Percentiles rank a stretch among this genome's conserved stretches.
These are phyloP conservation scores for Neofusicoccum kwambonambiense DNA, from an alignment of 2,329 filamentous ascomycete genomes.

Conservation along the genomic window DNA sequence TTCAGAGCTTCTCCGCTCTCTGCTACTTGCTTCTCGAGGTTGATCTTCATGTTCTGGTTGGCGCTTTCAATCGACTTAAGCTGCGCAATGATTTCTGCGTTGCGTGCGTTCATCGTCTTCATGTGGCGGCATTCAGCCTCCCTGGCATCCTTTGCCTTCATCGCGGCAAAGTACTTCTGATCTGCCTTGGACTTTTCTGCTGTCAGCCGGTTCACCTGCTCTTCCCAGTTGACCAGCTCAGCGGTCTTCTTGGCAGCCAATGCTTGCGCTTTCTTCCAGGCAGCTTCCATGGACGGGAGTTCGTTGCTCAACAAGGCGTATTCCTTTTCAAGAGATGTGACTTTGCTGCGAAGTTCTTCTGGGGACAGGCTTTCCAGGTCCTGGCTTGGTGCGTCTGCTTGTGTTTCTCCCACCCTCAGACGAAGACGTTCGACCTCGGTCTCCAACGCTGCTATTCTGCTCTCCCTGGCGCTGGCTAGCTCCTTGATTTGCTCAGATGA, in stretches of 20 bases:
- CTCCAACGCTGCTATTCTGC: constrained; percentile 78
- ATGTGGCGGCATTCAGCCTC: constrained; percentile 77
- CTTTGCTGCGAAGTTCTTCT: constrained; percentile 72
- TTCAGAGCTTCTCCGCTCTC: constrained; percentile 78
- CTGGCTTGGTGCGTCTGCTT: constrained; percentile 24
- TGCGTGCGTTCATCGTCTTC: constrained; percentile 81
- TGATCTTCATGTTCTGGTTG: constrained; percentile 72
- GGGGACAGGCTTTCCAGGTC: constrained; percentile 59
- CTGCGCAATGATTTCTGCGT: constrained; percentile 88
- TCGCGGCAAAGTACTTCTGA: constrained; percentile 94
- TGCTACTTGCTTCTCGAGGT: constrained; percentile 85
- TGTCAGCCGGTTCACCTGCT: constrained; percentile 69
- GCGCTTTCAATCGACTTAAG: constrained; percentile 86
- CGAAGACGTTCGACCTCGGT: constrained; percentile 73
- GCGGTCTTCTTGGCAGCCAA: constrained; percentile 83
- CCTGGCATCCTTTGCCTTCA: constrained; percentile 87
- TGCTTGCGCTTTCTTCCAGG: constrained; percentile 84
- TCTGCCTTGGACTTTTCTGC: constrained; percentile 96
- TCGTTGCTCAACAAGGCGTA: constrained; percentile 84
- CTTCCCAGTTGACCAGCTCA: constrained; percentile 73
- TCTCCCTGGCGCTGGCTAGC: constrained; percentile 73
- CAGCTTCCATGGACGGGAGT: constrained; percentile 82
- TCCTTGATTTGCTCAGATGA: constrained; percentile 76
- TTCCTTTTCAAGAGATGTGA: constrained; percentile 73
- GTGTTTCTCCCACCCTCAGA: constrained; percentile 52